Base-by-base conservation (phyloP, 2,329 filamentous ascomycete species). In the Fragosphaeria purpurea region DNA sequence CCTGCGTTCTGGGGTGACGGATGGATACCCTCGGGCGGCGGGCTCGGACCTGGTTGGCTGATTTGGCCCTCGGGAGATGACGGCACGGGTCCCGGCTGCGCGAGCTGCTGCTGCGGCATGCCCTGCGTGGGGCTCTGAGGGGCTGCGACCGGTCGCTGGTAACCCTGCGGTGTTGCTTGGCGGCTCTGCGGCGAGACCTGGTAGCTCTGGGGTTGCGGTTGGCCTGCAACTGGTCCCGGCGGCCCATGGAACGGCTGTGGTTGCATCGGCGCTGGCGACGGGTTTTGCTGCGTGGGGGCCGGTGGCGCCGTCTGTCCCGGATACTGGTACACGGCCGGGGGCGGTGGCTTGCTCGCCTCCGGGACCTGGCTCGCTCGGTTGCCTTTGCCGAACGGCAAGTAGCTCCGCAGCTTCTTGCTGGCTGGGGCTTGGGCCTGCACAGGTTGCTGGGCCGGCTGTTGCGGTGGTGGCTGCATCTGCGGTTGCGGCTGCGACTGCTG, bases 391-490 rank as follows among this genome's bases (percentile, higher is more conserved):
- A 55, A 52, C 5, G 51, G 12, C 6, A 55, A 31, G 2, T 53
- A 30, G 33, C 43, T 45, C 7, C 53, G 51, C 5, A 55, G 44
- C 45, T 47, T 53, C 46, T 53, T 55, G 9, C 51, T 46, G 5
- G 46, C 41, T 10, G 32, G 39, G 30, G 32, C 44, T 5, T 13
- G 22, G 22, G 22, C 22, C 22, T 22, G 22, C 22, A 22, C 22
- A 22, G 22, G 22, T 22, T 22, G 22, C 22, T 22, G 22, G 22
- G 22, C 34, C 3, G 44, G 42, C 33, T 34, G 41, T 8, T 13
- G 12, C 12, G 10, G 5, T 12, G 42, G 42, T 2, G 22, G 22
- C 22, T 12, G 22, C 10, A 4, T 7, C 12, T 5, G 41, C 41
- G 9, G 4, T 11, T 31, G 30, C 4, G 35, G 13, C 22, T 47